Evolutionary conservation across 331 rosid genomes (phyloP), one percentile per base, ranked within the genome.

Genomic region (Malus hybrid): DNA sequence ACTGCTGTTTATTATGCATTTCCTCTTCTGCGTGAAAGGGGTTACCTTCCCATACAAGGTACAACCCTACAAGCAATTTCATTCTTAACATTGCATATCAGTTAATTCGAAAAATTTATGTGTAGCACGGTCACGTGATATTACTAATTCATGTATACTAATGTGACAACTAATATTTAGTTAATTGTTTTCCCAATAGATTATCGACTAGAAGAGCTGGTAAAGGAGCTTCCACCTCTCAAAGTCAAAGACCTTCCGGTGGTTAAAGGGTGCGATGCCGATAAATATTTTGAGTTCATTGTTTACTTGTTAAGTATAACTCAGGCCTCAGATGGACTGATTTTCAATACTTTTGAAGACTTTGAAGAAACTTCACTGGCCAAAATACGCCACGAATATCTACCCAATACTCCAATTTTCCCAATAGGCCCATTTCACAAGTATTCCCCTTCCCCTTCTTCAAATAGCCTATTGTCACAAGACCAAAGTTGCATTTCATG

Each of bases 181-280:
- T 36, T 36, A 1, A 24, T 36, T 36, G 42, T 2, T 36, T 36
- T 36, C 3, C 42, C 2, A 36, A 36, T 7, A 87, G 86, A 83
- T 13, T 83, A 85, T 74, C 22, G 29, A 74, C 46, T 75, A 67
- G 89, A 81, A 14, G 86, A 83, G 33, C 71, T 71, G 0, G 85
- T 85, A 60, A 71, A 10, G 22, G 89, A 83, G 55, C 76, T 83
- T 70, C 79, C 85, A 61, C 92, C 88, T 1, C 77, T 88, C 19
- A 83, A 79, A 80, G 85, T 88, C 74, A 85, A 85, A 76, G 92
- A 88, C 52, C 79, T 85, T 48, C 90, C 87, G 0, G 5, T n/a
- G 71, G 56, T 78, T 5, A 80, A 36, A 36, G 42, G 42, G 42
- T 36, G 0, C 42, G 3, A 36, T 36, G 42, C 42, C 42, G 42